phyloP scores from a whole-genome alignment of 75 land plant genomes.

The Isoetes taiwanensis region DNA sequence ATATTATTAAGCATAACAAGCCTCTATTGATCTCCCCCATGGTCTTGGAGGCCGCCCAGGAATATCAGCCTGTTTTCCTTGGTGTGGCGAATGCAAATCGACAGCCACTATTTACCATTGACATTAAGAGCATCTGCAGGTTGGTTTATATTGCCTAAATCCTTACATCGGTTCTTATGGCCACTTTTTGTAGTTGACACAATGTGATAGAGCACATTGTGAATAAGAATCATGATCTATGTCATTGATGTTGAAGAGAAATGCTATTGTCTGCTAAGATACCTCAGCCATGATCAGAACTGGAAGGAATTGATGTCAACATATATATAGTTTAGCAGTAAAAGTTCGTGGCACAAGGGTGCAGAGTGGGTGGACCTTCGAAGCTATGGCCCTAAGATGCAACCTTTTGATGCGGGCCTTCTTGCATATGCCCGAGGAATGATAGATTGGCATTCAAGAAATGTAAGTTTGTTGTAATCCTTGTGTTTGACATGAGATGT shows the following conservation, averaged over 20 bases:
- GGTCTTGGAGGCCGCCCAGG: neutral
- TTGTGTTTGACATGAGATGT: too few species aligned
- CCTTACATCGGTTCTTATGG: neutral
- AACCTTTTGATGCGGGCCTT: constrained; percentile 31
- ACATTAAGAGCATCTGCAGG: constrained; percentile 16
- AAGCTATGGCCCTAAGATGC: constrained; percentile 25
- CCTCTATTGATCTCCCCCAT: constrained; percentile 16
- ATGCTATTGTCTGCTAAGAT: neutral
- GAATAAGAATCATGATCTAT: neutral
- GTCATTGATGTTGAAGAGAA: neutral
- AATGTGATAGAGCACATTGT: neutral
- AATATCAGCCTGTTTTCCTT: constrained; percentile 19
- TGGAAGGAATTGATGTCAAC: neutral
- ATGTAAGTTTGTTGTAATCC: constrained; percentile 30
- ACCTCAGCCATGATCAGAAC: neutral
- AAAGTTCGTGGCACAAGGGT: constrained; percentile 23
- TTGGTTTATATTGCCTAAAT: neutral
- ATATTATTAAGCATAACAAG: constrained; percentile 15
- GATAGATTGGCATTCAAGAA: constrained; percentile 35
- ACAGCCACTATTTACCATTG: constrained; percentile 23
- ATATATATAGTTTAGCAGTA: constrained; percentile 15
- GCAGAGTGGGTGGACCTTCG: constrained; percentile 38
- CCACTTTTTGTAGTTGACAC: neutral
- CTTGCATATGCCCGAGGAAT: constrained; percentile 40
- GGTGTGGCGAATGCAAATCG: constrained; percentile 12